Evolutionary conservation across 805 yeast species (phyloP).

Genomic region (Starmera dryadoides): DNA sequence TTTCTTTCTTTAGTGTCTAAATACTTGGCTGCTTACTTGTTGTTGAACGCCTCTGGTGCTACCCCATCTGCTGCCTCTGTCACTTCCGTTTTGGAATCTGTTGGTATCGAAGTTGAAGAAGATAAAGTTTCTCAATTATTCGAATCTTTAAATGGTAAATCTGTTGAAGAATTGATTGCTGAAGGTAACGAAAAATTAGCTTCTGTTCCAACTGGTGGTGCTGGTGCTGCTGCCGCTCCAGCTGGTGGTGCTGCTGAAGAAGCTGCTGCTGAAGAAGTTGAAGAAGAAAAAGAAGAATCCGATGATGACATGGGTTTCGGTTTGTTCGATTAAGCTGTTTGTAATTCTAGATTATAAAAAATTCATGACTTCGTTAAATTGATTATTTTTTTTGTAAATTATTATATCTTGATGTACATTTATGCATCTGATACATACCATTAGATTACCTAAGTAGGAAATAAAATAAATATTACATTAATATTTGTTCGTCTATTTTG

Average conservation of each 20-base stretch:
- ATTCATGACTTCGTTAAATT: too few species aligned
- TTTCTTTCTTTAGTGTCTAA: constrained; percentile 35
- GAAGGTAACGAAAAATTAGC: constrained; percentile 96
- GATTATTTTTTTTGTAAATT: too few species aligned
- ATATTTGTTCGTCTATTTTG: too few species aligned
- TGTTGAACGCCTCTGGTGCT: constrained; percentile 95
- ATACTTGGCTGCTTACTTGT: constrained; percentile 99
- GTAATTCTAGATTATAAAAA: too few species aligned
- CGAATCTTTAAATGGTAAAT: constrained; percentile 88
- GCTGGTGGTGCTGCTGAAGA: constrained; percentile 66
- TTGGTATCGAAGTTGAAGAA: constrained; percentile 93
- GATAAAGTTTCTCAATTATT: constrained; percentile 76
- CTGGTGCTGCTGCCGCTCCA: constrained; percentile 77
- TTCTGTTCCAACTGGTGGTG: constrained; percentile 97
- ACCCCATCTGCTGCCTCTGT: constrained; percentile 92
- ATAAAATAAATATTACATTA: too few species aligned
- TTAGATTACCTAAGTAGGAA: too few species aligned
- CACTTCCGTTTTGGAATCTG: constrained; percentile 83
- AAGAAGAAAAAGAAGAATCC: constrained; percentile 61
- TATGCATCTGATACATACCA: too few species aligned
- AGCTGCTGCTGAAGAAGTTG: constrained; percentile 66
- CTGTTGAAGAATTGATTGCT: constrained; percentile 81
- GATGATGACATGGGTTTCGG: constrained; percentile 87
- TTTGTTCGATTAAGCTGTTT: constrained; percentile 81
- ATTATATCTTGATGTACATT: too few species aligned